Conservation (phyloP, 2,329 filamentous ascomycete species). For the Claviceps spartinae region DNA sequence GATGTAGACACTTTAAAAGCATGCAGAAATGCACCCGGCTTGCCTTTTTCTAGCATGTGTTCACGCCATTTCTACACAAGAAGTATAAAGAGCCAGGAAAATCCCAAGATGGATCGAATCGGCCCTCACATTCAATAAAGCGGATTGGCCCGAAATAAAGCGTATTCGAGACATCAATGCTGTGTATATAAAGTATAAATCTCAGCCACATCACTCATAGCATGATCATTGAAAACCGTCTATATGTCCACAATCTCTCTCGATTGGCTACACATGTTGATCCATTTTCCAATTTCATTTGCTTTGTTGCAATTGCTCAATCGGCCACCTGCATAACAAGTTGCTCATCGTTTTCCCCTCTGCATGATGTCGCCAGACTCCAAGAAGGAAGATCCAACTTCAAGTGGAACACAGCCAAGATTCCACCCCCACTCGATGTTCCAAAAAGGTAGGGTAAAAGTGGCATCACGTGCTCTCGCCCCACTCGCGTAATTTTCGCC, state of each 20-base stretch:
- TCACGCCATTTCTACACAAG: neutral
- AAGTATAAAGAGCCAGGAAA: neutral
- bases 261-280: too few species aligned
- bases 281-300: too few species aligned
- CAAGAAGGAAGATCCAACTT: neutral
- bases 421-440: neutral
- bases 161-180: neutral
- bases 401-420: neutral
- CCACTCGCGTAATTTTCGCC: conserved; percentile 17
- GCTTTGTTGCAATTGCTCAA: neutral
- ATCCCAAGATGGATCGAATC: neutral
- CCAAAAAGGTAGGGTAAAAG: neutral
- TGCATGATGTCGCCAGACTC: neutral
- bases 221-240: neutral
- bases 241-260: neutral
- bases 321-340: neutral
- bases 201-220: neutral
- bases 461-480: conserved; percentile 19
- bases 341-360: neutral
- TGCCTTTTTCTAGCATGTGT: neutral
- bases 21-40: neutral
- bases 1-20: neutral
- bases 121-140: neutral
- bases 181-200: neutral
- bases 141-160: neutral